A percentile compares a stretch with the other conserved stretches of the same genome.
phyloP scores from a whole-genome alignment of 2,329 filamentous ascomycete genomes.

The Penicillium janthinellum region DNA sequence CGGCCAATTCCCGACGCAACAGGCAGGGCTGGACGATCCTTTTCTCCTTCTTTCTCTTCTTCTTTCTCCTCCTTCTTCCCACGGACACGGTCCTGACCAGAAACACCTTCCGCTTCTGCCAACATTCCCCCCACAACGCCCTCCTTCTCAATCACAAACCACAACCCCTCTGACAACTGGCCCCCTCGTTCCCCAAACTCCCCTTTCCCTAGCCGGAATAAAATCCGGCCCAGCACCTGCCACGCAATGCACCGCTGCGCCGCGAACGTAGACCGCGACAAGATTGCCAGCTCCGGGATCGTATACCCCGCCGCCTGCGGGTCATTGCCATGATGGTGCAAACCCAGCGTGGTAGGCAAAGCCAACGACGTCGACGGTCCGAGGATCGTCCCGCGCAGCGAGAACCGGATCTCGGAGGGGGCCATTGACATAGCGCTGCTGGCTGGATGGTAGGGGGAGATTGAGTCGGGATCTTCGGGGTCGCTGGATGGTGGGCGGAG shows the following conservation, averaged over 20 bases:
- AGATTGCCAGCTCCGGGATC: constrained; percentile 76
- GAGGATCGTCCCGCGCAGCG: constrained; percentile 79
- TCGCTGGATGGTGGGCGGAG: constrained; percentile 73
- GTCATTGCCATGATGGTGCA: constrained; percentile 92
- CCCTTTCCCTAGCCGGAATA: constrained; percentile 79
- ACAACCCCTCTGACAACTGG: constrained; percentile 75
- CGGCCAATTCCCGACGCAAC: constrained; percentile 43
- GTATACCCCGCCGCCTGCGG: constrained; percentile 96
- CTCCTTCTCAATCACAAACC: constrained; percentile 75
- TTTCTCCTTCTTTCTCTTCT: neutral
- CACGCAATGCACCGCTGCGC: constrained; percentile 89
- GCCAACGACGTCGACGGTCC: constrained; percentile 72
- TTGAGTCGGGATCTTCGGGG: constrained; percentile 62
- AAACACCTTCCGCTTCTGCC: constrained; percentile 69
- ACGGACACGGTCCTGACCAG: constrained; percentile 39
- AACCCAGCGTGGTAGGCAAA: constrained; percentile 74
- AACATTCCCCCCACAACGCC: constrained; percentile 74
- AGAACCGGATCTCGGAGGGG: constrained; percentile 79
- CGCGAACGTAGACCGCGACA: constrained; percentile 79
- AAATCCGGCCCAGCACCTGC: constrained; percentile 81
- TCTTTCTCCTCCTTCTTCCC: constrained; percentile 1
- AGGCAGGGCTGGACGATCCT: constrained; percentile 6
- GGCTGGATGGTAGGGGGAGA: constrained; percentile 80
- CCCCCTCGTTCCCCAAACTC: constrained; percentile 65
- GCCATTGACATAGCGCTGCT: constrained; percentile 66